These are phyloP conservation scores for Crithidia fasciculata DNA, from an alignment of 208 protist genomes.

Conservation along the genomic window DNA sequence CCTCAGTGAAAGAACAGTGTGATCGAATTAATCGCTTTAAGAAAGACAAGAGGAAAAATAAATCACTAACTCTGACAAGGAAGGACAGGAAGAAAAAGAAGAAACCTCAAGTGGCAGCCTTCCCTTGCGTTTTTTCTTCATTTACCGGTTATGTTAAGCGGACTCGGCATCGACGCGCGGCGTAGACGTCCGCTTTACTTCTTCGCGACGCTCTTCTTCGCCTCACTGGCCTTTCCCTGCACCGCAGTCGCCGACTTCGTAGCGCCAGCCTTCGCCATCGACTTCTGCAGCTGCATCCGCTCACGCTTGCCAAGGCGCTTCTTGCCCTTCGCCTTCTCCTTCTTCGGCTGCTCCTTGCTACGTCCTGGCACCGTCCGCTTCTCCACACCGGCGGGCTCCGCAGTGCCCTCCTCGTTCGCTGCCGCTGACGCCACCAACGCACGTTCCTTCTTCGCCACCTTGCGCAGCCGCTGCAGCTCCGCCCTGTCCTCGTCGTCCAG, in stretches of 20 bases:
- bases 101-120: not conserved
- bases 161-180: too few relatives aligned
- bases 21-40: too few relatives aligned
- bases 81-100: not conserved
- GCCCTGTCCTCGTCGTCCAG: slow-evolving; percentile 51
- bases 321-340: slow-evolving; percentile 23
- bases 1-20: too few relatives aligned
- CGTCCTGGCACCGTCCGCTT: not conserved
- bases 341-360: slow-evolving; percentile 1
- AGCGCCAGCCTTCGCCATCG: slow-evolving; percentile 3
- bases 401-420: not conserved
- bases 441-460: slow-evolving; percentile 61
- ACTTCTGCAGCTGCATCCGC: slow-evolving; percentile 25
- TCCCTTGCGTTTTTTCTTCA: too few relatives aligned
- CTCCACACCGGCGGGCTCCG: not conserved
- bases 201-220: not conserved
- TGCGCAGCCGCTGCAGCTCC: slow-evolving; percentile 40
- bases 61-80: not conserved
- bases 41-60: not conserved
- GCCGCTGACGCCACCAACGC: slow-evolving; percentile 3
- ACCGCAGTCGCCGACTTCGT: not conserved
- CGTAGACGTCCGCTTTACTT: not conserved
- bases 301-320: slow-evolving; percentile 35
- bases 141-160: too few relatives aligned
- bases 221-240: too few relatives aligned